Conservation (phyloP, 179 eudicot genomes). For the Beta lomatogona region DNA sequence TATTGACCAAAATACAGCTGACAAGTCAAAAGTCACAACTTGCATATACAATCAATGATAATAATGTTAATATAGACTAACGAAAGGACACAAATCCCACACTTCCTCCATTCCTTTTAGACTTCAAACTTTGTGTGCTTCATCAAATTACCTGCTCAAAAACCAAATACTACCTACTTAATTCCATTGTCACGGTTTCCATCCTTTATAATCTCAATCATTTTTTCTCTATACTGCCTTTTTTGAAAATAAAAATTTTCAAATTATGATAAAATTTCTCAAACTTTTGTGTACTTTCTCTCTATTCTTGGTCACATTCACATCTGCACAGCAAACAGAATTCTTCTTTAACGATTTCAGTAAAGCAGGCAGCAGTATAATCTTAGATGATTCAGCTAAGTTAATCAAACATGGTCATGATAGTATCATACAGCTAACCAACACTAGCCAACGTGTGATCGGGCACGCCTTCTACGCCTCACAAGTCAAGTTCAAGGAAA, state of each 20-base stretch:
- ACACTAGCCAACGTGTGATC: conserved; percentile 41
- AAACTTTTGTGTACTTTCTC: conserved; percentile 12
- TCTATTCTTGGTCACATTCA: conserved; percentile 9
- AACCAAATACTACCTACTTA: too few species aligned
- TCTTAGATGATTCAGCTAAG: conserved; percentile 35
- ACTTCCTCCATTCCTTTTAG: neutral
- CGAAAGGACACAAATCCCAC: neutral
- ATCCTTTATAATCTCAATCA: neutral
- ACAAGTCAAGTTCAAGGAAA: conserved; percentile 31
- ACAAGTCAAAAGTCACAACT: neutral
- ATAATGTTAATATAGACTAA: neutral
- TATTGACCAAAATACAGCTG: neutral
- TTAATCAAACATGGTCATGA: conserved; percentile 25
- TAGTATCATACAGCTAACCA: conserved; percentile 42
- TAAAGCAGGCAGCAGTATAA: conserved; percentile 29
- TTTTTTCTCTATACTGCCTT: neutral
- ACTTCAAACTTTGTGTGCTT: conserved; percentile 25
- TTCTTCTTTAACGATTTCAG: conserved; percentile 45
- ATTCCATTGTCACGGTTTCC: too few species aligned
- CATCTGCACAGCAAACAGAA: conserved; percentile 31
- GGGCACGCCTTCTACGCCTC: conserved; percentile 45
- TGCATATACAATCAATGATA: neutral
- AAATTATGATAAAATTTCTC: conserved; percentile 25
- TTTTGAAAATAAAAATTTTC: neutral
- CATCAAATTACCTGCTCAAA: too few species aligned